Evolutionary conservation across 805 yeast species (phyloP), one percentile per base, ranked within the genome.

Genomic region (Zygosaccharomyces pseudorouxii): DNA sequence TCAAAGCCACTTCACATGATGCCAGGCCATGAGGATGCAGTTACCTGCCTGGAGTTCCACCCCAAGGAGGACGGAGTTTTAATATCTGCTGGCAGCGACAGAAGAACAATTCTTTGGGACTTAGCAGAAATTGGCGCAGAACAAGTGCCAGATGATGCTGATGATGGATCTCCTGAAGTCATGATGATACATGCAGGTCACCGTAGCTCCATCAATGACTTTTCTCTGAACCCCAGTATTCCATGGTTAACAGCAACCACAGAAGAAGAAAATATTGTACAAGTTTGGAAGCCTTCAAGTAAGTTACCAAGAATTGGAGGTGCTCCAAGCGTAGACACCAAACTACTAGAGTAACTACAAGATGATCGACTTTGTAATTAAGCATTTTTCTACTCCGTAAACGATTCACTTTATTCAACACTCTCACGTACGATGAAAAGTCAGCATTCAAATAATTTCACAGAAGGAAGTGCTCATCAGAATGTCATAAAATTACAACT

Each of bases 141-240:
- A 60, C 95, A 87, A 64, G 76, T 75, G 11, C 89, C 81, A 55
- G 96, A 88, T 56, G 96, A 89, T 62, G 86, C 89, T 27, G 95
- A 86, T 55, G 97, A 89, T 59, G 97, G 95, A 35, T 85, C 85
- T 23, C 92, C 96, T 4, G 97, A 89, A 64, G 68, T 89, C 30
- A 72, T 88, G 57, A 85, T 88, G 89, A 85, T 89, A 83, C 96
- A 89, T 63, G 95, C 95, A 33, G 96, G 96, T 18, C 96, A 89
- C 62, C 82, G 89, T 16, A 84, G 88, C 14, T 74, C 84, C 5
- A 82, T 86, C 14, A 81, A 82, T 38, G 95, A 86, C 63, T 72
- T 86, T 55, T 76, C 81, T 29, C 82, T 87, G 74, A 84, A 82
- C 60, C 81, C 82, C 5, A 61, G 63, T 35, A 74, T 81, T 49